Conservation (phyloP, 2,329 filamentous ascomycete genomes). For the Sarocladium kiliense region DNA sequence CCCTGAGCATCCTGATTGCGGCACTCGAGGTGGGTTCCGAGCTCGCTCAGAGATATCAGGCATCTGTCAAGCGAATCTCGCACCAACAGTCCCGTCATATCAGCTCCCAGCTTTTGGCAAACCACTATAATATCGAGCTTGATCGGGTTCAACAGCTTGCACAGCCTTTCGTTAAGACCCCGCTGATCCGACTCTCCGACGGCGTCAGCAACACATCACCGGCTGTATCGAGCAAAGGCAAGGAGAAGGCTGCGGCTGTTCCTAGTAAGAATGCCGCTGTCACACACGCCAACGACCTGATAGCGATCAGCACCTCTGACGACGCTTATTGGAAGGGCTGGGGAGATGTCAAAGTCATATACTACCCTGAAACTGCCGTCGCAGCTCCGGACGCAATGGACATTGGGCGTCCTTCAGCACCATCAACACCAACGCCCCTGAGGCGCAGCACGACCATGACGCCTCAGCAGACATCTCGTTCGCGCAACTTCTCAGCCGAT, state of each 20-base stretch:
- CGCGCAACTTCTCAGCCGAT: constrained; percentile 25
- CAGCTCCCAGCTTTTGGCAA: constrained; percentile 68
- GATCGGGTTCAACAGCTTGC: constrained; percentile 83
- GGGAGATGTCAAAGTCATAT: constrained; percentile 74
- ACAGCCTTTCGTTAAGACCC: constrained; percentile 72
- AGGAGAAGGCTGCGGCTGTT: constrained; percentile 56
- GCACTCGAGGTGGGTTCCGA: constrained; percentile 78
- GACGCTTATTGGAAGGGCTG: constrained; percentile 65
- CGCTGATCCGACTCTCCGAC: constrained; percentile 47
- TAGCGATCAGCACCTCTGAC: constrained; percentile 62
- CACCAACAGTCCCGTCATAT: constrained; percentile 56
- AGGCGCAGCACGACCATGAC: constrained; percentile 60
- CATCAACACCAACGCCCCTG: constrained; percentile 69
- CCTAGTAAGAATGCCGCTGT: constrained; percentile 44
- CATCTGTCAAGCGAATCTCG: constrained; percentile 73
- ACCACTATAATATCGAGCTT: constrained; percentile 76
- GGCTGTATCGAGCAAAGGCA: constrained; percentile 63
- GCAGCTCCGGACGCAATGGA: constrained; percentile 21
- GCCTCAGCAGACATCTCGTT: constrained; percentile 36
- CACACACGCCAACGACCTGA: constrained; percentile 79
- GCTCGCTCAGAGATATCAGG: constrained; percentile 88
- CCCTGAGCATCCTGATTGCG: constrained; percentile 68
- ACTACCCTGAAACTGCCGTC: constrained; percentile 53
- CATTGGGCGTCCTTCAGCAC: constrained; percentile 38
- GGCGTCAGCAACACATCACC: constrained; percentile 48